Conservation (phyloP, 257 asterid species). For the Petunia axillaris region DNA sequence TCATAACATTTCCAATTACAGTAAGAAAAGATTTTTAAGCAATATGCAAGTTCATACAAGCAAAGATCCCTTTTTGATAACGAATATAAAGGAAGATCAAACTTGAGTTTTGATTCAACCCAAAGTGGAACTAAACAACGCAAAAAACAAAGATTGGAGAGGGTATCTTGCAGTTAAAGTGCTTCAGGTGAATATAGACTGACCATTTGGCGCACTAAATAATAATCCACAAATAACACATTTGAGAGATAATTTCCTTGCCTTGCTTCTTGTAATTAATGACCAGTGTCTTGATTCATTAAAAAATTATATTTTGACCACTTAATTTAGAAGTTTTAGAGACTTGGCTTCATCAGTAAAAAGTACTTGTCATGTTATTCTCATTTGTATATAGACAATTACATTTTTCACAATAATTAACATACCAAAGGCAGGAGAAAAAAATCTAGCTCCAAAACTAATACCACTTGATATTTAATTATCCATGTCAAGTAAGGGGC, state of each 20-base stretch:
- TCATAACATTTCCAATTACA: neutral
- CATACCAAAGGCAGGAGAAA: slow-evolving; percentile 30
- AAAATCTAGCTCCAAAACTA: slow-evolving; percentile 40
- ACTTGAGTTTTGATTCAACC: no score
- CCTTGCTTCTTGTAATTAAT: neutral
- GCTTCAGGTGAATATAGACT: neutral
- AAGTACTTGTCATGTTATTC: slow-evolving; percentile 33
- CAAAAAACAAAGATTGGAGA: neutral
- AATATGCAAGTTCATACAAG: neutral
- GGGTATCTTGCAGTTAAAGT: neutral
- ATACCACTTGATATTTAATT: slow-evolving; percentile 37
- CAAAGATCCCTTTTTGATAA: slow-evolving; percentile 9
- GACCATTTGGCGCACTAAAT: slow-evolving; percentile 11
- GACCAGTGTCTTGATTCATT: neutral
- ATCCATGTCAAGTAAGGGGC: slow-evolving; percentile 42
- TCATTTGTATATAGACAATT: slow-evolving; percentile 42
- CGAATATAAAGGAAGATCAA: slow-evolving; percentile 13
- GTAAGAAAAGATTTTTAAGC: neutral
- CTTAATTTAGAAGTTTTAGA: slow-evolving; percentile 24
- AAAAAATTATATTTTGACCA: slow-evolving; percentile 5
- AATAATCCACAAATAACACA: neutral
- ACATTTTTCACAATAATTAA: slow-evolving; percentile 40
- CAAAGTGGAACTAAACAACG: neutral
- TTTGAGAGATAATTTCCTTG: neutral
- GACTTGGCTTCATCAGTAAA: slow-evolving; percentile 32